These are phyloP conservation scores for Hanseniaspora nectarophila DNA, from an alignment of 805 yeast species.

Conservation along the genomic window DNA sequence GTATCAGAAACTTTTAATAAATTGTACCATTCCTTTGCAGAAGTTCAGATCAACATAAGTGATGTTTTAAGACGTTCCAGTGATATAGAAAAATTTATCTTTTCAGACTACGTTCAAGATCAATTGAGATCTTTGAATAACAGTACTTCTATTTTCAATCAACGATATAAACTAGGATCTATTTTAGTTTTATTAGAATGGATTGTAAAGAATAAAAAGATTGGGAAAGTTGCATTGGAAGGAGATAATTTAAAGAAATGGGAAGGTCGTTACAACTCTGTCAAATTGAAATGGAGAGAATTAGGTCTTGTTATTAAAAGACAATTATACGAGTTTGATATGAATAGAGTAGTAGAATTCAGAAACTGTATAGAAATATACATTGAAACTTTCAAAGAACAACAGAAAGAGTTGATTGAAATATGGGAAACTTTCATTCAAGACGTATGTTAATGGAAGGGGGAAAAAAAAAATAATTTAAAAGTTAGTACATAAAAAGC, in stretches of 20 bases:
- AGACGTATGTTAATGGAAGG: background rate
- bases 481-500: no score
- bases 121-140: conserved; percentile 69
- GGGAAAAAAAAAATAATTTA: no score
- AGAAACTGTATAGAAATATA: conserved; percentile 81
- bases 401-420: conserved; percentile 84
- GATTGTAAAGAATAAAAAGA: conserved; percentile 35
- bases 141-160: conserved; percentile 58
- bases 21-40: conserved; percentile 59
- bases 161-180: conserved; percentile 48
- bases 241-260: conserved; percentile 48
- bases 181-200: conserved; percentile 39
- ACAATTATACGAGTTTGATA: conserved; percentile 59
- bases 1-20: conserved; percentile 53
- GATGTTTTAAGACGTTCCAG: conserved; percentile 68
- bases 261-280: conserved; percentile 41
- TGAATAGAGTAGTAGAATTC: conserved; percentile 68
- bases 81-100: conserved; percentile 71
- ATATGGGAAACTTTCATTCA: conserved; percentile 64
- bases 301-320: conserved; percentile 53
- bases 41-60: conserved; percentile 55
- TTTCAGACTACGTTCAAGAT: conserved; percentile 81
- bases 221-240: conserved; percentile 49
- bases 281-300: conserved; percentile 49
- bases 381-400: conserved; percentile 79